Evolutionary conservation across 805 yeast genomes (phyloP), one percentile per base, ranked within the genome.

Genomic region (Candida krabiensis): DNA sequence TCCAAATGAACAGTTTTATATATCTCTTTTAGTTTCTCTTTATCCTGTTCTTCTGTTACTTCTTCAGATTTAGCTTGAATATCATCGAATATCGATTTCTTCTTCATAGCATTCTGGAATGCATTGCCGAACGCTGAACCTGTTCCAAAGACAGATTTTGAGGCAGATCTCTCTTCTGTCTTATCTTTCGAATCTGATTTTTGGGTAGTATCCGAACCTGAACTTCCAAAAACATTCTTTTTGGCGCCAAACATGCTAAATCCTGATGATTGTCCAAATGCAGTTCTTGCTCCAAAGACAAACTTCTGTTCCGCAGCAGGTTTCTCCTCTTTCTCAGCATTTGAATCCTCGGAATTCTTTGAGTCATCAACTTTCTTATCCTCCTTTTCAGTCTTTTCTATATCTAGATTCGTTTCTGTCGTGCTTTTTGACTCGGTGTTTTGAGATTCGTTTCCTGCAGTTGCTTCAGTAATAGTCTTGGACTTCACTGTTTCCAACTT

Each of bases 1-100:
- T 72, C 73, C 30, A 83, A 64, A 40, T 80, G 85, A 6, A 86
- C 80, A 46, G 73, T 77, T 52, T 71, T 72, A 53, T 72, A 78
- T 9, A 68, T 58, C 28, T 62, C 64, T 14, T 50, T 55, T 4
- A 63, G 45, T 15, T 57, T 39, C 2, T 61, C 38, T n/a, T 56
- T 53, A 14, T 56, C 63, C 19, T 55, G 37, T n/a, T 52, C 53
- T 12, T 52, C 49, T 13, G 53, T 29, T 9, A 40, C 37, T 9
- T 50, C 53, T 4, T 50, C 44, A 22, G 47, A 44, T 32, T 19
- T 24, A 11, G 47, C 36, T 6, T 40, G 40, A 14, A 44, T 30
- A 28, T 50, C 47, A 41, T 80, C 84, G 49, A 83, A 75, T 35
- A 83, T 74, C 4, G 86, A 77, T 55, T 78, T 71, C 50, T 74